Percentiles rank a stretch among this genome's conserved stretches.
phyloP scores from a whole-genome alignment of 169 alveolate species.

The Perkinsus olseni region DNA sequence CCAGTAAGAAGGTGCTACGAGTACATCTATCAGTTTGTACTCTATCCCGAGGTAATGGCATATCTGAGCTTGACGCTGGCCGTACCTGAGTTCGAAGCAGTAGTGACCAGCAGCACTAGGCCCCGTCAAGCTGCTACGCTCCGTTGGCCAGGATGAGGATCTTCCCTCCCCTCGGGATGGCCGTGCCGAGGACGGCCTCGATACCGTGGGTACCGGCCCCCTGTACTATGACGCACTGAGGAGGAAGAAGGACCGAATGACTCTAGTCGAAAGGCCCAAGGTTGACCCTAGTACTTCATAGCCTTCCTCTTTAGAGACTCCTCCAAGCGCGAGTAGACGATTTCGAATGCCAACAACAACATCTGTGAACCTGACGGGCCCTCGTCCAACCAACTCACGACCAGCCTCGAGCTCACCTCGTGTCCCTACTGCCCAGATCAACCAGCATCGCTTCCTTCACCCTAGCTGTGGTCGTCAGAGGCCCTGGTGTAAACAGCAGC shows the following conservation, averaged over 20 bases:
- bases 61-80: constrained; percentile 40
- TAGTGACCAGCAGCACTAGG: background rate
- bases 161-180: constrained; percentile 27
- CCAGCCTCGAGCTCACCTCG: background rate
- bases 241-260: background rate
- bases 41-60: constrained; percentile 20
- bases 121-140: constrained; percentile 12
- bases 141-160: constrained; percentile 39
- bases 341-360: background rate
- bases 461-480: constrained; percentile 31
- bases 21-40: constrained; percentile 25
- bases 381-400: constrained; percentile 20
- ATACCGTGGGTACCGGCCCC: constrained; percentile 59
- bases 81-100: constrained; percentile 15
- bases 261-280: constrained; percentile 21
- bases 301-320: background rate
- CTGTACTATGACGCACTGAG: constrained; percentile 34
- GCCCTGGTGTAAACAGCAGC: constrained; percentile 55
- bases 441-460: constrained; percentile 37
- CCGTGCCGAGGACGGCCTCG: constrained; percentile 43
- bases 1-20: constrained; percentile 24
- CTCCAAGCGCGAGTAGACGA: background rate
- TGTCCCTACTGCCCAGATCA: constrained; percentile 50
- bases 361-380: background rate
- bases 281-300: constrained; percentile 8